phyloP scores from a whole-genome alignment of 1,284 basidiomycete species.

The Marasmius oreades region DNA sequence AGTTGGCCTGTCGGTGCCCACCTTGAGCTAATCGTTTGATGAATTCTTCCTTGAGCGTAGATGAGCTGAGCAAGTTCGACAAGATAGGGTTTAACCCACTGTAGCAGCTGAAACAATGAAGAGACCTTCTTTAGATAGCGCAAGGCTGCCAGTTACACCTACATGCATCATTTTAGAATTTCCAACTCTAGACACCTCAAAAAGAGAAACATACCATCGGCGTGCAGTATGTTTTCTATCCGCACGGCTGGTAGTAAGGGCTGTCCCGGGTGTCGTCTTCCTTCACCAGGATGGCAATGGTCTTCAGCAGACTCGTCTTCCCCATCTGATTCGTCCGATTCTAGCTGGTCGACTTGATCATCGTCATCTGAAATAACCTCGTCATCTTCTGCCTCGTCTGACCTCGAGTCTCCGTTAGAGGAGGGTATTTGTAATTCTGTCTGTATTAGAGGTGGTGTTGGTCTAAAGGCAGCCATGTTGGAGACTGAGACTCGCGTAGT shows the following conservation, averaged over 20 bases:
- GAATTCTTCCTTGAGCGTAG: constrained; percentile 58
- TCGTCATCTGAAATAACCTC: constrained; percentile 27
- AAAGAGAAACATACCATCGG: constrained; percentile 50
- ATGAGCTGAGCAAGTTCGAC: constrained; percentile 3
- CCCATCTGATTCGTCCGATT: constrained; percentile 45
- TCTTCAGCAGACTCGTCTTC: constrained; percentile 41
- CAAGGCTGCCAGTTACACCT: constrained; percentile 54
- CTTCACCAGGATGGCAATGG: constrained; percentile 33
- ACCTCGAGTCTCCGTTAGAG: constrained; percentile 2
- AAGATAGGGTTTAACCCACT: constrained; percentile 36
- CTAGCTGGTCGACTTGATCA: constrained; percentile 61
- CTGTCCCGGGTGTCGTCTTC: constrained; percentile 53
- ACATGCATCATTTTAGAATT: constrained; percentile 11
- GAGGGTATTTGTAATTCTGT: neutral
- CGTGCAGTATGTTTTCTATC: constrained; percentile 67
- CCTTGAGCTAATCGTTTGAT: constrained; percentile 63
- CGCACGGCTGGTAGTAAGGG: constrained; percentile 56
- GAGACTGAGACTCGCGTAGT: neutral
- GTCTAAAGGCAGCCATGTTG: neutral
- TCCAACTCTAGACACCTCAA: constrained; percentile 1
- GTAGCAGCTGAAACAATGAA: constrained; percentile 70
- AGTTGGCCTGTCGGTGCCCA: constrained; percentile 52
- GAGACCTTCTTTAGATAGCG: constrained; percentile 70
- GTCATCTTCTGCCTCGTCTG: constrained; percentile 6
- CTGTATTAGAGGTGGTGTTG: neutral